Base-by-base conservation (phyloP, 2,329 filamentous ascomycete species). In the Aspergillus transmontanensis region DNA sequence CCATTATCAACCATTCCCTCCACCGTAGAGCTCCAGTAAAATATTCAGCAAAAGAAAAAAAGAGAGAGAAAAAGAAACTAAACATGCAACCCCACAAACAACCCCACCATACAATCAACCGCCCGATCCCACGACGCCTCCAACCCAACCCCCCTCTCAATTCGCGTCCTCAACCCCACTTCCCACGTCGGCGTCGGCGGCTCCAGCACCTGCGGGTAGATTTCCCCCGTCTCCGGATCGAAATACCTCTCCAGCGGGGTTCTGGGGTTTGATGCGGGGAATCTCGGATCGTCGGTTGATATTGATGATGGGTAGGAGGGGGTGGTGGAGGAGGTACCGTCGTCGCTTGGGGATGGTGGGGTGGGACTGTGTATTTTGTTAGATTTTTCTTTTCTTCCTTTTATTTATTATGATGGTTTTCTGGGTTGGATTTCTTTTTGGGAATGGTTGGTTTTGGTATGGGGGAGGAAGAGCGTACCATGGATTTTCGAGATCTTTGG, bases 161-260 rank as follows among this genome's bases (percentile, higher is more conserved):
- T 19, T 11, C 46, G 19, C 39, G 1, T 21, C 26, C 12, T 39
- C 56, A 62, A 32, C 32, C 39, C 50, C 54, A 46, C 11, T 26
- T 60, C 58, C 60, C 51, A 58, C 2, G 23, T 11, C 16, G 50
- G 50, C 14, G 59, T 66, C 48, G 54, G 57, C 39, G 53, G 66
- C 4, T 62, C 57, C 3, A 71, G 43, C 6, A 69, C 57, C 11
- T 65, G 28, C 3, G 50, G 28, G 55, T 64, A 51, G 28, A 73
- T 39, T 23, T 58, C 48, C 10, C 56, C 62, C 3, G 70, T 70
- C 10, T 54, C 21, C 6, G 62, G 63, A 62, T 73, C 62, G 57
- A 73, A 72, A 53, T 68, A 71, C 60, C 58, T 65, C 2, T 63
- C 60, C 10, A 71, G 58, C 12, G 55, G 64, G 32, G 46, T 41